Conservation (phyloP, 352 stramenopile species). For the Phytophthora nicotianae region DNA sequence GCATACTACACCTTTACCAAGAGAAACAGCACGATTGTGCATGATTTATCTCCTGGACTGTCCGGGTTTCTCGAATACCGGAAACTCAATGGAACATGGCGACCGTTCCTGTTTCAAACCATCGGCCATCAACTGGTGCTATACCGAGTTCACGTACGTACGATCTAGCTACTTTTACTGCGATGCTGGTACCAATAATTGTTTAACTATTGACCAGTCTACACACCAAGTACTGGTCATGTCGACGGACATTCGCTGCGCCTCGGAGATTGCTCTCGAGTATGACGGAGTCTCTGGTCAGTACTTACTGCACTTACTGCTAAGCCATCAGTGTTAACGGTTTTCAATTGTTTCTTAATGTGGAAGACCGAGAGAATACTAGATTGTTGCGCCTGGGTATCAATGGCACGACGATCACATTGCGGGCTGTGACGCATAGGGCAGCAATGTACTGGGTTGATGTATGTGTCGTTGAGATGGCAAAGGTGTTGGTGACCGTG, state of each 20-base stretch:
- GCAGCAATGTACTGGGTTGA: conserved; percentile 76
- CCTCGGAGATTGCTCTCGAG: conserved; percentile 58
- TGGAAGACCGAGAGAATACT: conserved; percentile 40
- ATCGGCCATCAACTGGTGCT: conserved; percentile 69
- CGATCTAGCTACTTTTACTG: not conserved
- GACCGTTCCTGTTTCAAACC: conserved; percentile 81
- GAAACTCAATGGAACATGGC: conserved; percentile 74
- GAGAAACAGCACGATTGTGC: conserved; percentile 46
- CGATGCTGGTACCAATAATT: not conserved
- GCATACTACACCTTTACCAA: conserved; percentile 73
- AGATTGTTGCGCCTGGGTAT: conserved; percentile 63
- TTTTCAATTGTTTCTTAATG: not conserved
- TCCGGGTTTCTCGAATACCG: conserved; percentile 75
- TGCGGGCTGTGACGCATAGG: conserved; percentile 70
- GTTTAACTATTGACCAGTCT: conserved; percentile 34
- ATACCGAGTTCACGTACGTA: conserved; percentile 70
- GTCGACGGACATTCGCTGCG: conserved; percentile 69
- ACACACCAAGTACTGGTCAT: conserved; percentile 77
- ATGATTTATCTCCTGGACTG: conserved; percentile 48
- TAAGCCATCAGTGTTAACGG: not conserved
- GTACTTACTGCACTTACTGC: not conserved
- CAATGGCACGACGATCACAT: conserved; percentile 67
- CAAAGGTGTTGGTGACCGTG: not conserved
- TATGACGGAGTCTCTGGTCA: conserved; percentile 33
- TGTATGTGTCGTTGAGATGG: conserved; percentile 26